A percentile compares a stretch with the other conserved stretches of the same genome.
Conservation (phyloP, 1,284 basidiomycete species). For the Apiotrichum domesticum region DNA sequence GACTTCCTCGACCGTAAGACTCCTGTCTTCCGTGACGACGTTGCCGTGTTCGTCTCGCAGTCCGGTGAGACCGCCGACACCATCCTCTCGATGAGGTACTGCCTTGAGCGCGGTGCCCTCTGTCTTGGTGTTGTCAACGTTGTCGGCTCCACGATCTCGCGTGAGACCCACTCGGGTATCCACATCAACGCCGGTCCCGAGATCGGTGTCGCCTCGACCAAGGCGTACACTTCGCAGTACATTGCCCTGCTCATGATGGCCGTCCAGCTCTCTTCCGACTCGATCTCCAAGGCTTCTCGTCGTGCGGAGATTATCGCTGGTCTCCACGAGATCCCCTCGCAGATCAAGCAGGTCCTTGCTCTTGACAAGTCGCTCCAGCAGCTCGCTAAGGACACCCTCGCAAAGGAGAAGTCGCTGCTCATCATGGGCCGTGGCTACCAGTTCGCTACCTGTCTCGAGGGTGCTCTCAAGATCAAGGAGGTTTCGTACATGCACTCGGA, state of each 20-base stretch:
- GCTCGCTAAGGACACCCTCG: slow-evolving; percentile 66
- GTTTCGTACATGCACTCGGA: slow-evolving; percentile 57
- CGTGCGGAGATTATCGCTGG: slow-evolving; percentile 91
- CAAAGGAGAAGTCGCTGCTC: slow-evolving; percentile 79
- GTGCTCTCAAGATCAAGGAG: slow-evolving; percentile 99
- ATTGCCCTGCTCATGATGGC: slow-evolving; percentile 98
- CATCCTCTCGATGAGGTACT: slow-evolving; percentile 93
- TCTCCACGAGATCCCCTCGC: slow-evolving; percentile 78
- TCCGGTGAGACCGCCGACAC: slow-evolving; percentile 99
- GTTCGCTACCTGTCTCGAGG: slow-evolving; percentile 94
- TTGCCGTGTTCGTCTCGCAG: slow-evolving; percentile 94
- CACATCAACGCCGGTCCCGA: slow-evolving; percentile 99
- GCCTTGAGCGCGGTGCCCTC: slow-evolving; percentile 90
- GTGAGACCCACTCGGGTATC: slow-evolving; percentile 98
- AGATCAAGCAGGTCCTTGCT: slow-evolving; percentile 83
- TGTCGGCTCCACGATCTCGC: slow-evolving; percentile 95
- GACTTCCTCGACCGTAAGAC: slow-evolving; percentile 99
- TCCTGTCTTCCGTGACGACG: slow-evolving; percentile 98
- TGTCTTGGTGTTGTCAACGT: slow-evolving; percentile 96
- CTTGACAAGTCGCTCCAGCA: slow-evolving; percentile 74
- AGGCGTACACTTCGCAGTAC: slow-evolving; percentile 99
- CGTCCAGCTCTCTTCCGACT: slow-evolving; percentile 92
- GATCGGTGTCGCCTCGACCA: slow-evolving; percentile 99
- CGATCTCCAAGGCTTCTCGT: slow-evolving; percentile 83
- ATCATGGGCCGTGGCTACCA: slow-evolving; percentile 99